phyloP scores from a whole-genome alignment of 2,329 filamentous ascomycete species.

The Neonectria coccinea region DNA sequence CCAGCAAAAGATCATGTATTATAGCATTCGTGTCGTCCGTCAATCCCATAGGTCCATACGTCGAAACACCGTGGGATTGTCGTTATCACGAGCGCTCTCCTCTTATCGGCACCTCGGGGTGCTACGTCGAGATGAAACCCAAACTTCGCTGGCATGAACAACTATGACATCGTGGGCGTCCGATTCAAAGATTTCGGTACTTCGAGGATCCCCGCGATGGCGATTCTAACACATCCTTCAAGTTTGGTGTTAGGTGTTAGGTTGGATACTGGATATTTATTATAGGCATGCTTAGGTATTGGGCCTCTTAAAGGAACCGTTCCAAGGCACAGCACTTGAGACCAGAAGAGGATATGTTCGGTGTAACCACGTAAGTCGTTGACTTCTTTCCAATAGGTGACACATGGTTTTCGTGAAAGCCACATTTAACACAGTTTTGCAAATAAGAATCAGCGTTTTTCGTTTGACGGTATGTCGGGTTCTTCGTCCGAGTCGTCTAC shows the following conservation, averaged over 20 bases:
- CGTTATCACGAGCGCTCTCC: background rate
- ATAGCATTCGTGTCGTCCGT: too few species aligned
- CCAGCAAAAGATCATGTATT: too few species aligned
- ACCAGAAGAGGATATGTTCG: too few species aligned
- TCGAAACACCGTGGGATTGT: background rate
- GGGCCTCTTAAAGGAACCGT: background rate
- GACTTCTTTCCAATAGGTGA: too few species aligned
- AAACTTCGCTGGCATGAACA: background rate
- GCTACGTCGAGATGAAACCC: background rate
- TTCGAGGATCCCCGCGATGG: background rate
- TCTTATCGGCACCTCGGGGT: background rate
- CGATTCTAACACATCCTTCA: background rate
- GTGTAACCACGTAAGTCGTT: too few species aligned
- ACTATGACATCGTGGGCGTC: background rate
- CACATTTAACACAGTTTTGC: background rate
- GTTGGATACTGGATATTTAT: background rate
- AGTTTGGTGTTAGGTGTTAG: background rate
- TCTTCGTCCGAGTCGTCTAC: slow-evolving; percentile 41
- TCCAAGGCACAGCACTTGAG: too few species aligned
- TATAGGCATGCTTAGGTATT: background rate
- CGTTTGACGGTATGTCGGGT: slow-evolving; percentile 28
- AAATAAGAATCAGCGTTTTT: slow-evolving; percentile 28
- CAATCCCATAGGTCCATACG: too few species aligned
- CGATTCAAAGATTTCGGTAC: background rate
- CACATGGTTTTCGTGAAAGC: too few species aligned